Evolutionary conservation across 345 rosid species (phyloP).

Genomic region (Turritis glabra): DNA sequence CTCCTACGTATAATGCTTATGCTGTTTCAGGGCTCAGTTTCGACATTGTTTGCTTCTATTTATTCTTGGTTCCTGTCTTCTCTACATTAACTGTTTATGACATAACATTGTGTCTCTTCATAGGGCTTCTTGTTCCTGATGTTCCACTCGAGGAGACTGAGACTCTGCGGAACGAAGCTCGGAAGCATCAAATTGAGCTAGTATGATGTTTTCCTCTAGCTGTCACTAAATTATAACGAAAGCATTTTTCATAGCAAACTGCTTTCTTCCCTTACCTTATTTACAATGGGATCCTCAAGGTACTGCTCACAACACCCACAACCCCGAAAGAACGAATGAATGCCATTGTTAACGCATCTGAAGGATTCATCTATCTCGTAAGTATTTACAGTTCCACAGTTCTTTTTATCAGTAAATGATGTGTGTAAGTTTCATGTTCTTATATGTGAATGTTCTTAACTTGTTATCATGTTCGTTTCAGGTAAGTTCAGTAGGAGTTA

Average conservation of each 20-base stretch:
- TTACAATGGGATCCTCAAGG: constrained; percentile 46
- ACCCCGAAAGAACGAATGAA: constrained; percentile 74
- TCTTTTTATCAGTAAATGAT: neutral
- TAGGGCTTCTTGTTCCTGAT: constrained; percentile 95
- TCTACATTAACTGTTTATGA: neutral
- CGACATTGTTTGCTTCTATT: neutral
- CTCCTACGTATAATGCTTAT: neutral
- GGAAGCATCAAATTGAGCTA: constrained; percentile 72
- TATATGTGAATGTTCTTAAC: neutral
- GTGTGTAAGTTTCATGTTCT: neutral
- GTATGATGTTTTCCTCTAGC: constrained; percentile 36
- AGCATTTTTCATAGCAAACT: constrained; percentile 2
- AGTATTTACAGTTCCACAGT: constrained; percentile 27
- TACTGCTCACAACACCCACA: constrained; percentile 83
- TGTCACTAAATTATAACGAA: neutral
- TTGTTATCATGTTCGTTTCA: constrained; percentile 33
- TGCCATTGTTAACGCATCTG: constrained; percentile 80
- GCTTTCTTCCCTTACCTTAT: neutral
- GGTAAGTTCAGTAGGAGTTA: constrained; percentile 91
- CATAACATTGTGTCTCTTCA: neutral
- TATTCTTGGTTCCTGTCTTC: neutral
- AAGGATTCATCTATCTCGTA: constrained; percentile 90
- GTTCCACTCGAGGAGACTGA: constrained; percentile 96
- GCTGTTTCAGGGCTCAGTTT: constrained; percentile 19
- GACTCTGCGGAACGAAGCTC: constrained; percentile 69